Percentiles rank a stretch among this genome's conserved stretches.
phyloP scores from a whole-genome alignment of 352 stramenopile species.

The Globisporangium cystogenes region DNA sequence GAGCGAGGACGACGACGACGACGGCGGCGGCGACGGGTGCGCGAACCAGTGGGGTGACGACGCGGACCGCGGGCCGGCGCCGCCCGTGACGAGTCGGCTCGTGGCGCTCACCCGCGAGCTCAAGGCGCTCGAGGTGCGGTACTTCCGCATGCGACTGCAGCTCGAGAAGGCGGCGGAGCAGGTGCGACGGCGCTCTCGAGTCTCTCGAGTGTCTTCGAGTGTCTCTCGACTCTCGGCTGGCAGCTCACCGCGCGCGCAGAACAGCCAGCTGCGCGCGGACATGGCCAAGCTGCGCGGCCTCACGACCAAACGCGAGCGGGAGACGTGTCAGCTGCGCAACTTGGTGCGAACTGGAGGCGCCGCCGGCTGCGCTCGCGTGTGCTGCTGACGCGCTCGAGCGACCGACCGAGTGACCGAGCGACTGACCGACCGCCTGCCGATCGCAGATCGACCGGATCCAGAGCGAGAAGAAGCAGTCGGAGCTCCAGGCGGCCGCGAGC shows the following conservation, averaged over 20 bases:
- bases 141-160: constrained; percentile 67
- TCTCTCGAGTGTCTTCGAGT: too few relatives aligned
- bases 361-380: too few relatives aligned
- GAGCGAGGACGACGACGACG: not conserved
- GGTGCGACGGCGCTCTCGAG: too few relatives aligned
- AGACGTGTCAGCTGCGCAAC: constrained; percentile 59
- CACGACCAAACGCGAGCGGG: constrained; percentile 42
- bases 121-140: constrained; percentile 67
- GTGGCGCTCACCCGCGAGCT: constrained; percentile 62
- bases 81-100: constrained; percentile 46
- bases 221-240: too few relatives aligned
- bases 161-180: constrained; percentile 68
- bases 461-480: constrained; percentile 64
- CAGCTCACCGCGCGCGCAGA: too few relatives aligned
- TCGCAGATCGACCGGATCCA: constrained; percentile 68
- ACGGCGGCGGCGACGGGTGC: constrained; percentile 3
- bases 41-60: constrained; percentile 23
- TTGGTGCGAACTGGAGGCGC: too few relatives aligned
- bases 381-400: not conserved
- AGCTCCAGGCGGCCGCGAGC: constrained; percentile 77
- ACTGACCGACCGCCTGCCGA: not conserved
- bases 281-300: constrained; percentile 32
- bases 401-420: not conserved
- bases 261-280: constrained; percentile 46
- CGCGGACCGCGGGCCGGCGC: constrained; percentile 26